Percentiles rank a stretch among this genome's conserved stretches.
phyloP scores from a whole-genome alignment of 2,329 filamentous ascomycete species.

The Cyphellophora attinorum region DNA sequence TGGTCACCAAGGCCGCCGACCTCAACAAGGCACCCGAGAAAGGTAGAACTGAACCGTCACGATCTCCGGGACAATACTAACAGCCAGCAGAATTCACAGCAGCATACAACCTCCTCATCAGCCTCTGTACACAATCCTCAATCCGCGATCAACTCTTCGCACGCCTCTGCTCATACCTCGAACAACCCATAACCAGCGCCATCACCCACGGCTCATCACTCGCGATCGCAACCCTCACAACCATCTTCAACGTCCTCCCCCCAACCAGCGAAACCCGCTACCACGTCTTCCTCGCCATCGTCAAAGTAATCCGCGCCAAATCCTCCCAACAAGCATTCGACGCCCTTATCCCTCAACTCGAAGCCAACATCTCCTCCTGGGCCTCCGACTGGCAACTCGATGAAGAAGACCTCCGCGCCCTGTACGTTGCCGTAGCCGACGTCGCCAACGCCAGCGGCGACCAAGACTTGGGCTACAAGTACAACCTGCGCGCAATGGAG shows the following conservation, averaged over 20 bases:
- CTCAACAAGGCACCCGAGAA: slow-evolving; percentile 87
- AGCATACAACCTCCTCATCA: slow-evolving; percentile 92
- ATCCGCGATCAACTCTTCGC: slow-evolving; percentile 80
- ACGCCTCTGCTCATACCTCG: slow-evolving; percentile 77
- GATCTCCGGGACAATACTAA: slow-evolving; percentile 7
- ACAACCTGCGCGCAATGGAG: slow-evolving; percentile 66
- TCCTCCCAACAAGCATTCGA: slow-evolving; percentile 69
- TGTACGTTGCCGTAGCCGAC: slow-evolving; percentile 75
- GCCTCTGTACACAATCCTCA: slow-evolving; percentile 79
- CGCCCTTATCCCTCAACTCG: slow-evolving; percentile 70
- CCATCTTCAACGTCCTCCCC: slow-evolving; percentile 89
- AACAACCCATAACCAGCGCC: slow-evolving; percentile 73
- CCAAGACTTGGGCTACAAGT: slow-evolving; percentile 64
- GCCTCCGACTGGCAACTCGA: slow-evolving; percentile 72
- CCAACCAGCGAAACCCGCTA: slow-evolving; percentile 69
- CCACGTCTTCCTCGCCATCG: slow-evolving; percentile 81
- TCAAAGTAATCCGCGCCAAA: slow-evolving; percentile 68
- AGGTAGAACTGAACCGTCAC: slow-evolving; percentile 34
- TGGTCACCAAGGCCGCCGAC: slow-evolving; percentile 67
- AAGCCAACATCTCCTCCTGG: slow-evolving; percentile 69
- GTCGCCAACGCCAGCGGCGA: slow-evolving; percentile 71
- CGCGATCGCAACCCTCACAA: slow-evolving; percentile 82
- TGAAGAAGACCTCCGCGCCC: slow-evolving; percentile 70
- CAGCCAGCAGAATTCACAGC: slow-evolving; percentile 67
- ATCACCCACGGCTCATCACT: slow-evolving; percentile 76